Evolutionary conservation across 345 rosid species (phyloP).

Genomic region (Euclidium syriacum): DNA sequence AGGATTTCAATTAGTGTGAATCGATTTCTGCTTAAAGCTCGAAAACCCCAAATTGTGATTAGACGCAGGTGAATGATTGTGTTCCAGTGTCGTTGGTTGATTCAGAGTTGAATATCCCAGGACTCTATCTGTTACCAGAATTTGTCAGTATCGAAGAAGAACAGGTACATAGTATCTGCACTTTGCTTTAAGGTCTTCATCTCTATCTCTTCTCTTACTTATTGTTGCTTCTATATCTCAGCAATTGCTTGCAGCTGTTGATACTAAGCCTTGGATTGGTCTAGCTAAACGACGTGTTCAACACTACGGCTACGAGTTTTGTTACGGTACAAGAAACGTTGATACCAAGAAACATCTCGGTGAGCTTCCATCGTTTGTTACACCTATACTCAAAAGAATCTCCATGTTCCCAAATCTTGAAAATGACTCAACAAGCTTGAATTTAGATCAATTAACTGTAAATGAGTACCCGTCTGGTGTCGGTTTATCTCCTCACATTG

Average conservation of each 20-base stretch:
- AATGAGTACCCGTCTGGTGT: slow-evolving; percentile 97
- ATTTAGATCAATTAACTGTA: slow-evolving; percentile 81
- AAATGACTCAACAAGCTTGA: slow-evolving; percentile 30
- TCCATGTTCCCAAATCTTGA: slow-evolving; percentile 36
- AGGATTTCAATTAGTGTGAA: background rate
- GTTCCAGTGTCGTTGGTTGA: slow-evolving; percentile 50
- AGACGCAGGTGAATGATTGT: slow-evolving; percentile 37
- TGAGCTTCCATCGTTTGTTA: slow-evolving; percentile 72
- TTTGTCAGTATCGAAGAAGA: slow-evolving; percentile 64
- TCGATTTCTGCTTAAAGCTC: background rate
- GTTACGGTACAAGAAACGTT: slow-evolving; percentile 75
- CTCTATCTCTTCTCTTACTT: background rate
- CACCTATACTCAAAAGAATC: slow-evolving; percentile 54
- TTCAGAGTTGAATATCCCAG: slow-evolving; percentile 73
- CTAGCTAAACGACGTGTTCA: slow-evolving; percentile 89
- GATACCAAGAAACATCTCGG: slow-evolving; percentile 65
- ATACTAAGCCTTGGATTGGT: slow-evolving; percentile 63
- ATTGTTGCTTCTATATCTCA: slow-evolving; percentile 18
- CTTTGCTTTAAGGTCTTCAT: background rate
- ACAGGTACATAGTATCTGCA: slow-evolving; percentile 38
- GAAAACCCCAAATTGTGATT: background rate
- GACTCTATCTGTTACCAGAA: slow-evolving; percentile 60
- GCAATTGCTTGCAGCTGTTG: slow-evolving; percentile 86
- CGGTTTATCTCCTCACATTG: slow-evolving; percentile 94
- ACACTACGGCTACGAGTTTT: slow-evolving; percentile 92